A percentile compares a stretch with the other conserved stretches of the same genome.
phyloP scores from a whole-genome alignment of 768 basidiomycete species.

The Serendipita sp. region DNA sequence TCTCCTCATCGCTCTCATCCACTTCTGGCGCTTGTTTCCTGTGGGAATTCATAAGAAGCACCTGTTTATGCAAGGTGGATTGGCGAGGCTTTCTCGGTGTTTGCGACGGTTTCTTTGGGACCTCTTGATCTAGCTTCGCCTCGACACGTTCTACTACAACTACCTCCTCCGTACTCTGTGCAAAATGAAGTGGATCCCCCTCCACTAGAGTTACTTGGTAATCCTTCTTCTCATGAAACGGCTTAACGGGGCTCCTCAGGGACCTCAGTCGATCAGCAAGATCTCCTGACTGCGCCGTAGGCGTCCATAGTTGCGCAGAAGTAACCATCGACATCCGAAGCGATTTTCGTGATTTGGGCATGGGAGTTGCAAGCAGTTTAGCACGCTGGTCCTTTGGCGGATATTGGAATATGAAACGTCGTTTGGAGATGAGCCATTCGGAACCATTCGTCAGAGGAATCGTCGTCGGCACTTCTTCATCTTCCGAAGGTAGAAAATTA shows the following conservation, averaged over 20 bases:
- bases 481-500: conserved; percentile 33
- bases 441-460: conserved; percentile 52
- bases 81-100: not conserved
- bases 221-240: not conserved
- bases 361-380: conserved; percentile 22
- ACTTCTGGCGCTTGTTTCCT: not conserved
- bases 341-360: conserved; percentile 23
- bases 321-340: conserved; percentile 63
- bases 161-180: not conserved
- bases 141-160: not conserved
- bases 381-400: conserved; percentile 57
- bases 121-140: not conserved
- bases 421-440: conserved; percentile 49
- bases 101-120: not conserved
- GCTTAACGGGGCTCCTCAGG: not conserved
- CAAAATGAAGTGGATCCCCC: not conserved
- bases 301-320: conserved; percentile 57
- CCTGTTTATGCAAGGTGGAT: not conserved
- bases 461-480: conserved; percentile 26
- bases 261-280: not conserved
- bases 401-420: conserved; percentile 56
- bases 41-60: conserved; percentile 1
- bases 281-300: conserved; percentile 13
- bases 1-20: not conserved
- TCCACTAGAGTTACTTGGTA: not conserved